These are phyloP conservation scores for Metschnikowia amazonensis DNA, from an alignment of 805 yeast genomes.

Conservation along the genomic window DNA sequence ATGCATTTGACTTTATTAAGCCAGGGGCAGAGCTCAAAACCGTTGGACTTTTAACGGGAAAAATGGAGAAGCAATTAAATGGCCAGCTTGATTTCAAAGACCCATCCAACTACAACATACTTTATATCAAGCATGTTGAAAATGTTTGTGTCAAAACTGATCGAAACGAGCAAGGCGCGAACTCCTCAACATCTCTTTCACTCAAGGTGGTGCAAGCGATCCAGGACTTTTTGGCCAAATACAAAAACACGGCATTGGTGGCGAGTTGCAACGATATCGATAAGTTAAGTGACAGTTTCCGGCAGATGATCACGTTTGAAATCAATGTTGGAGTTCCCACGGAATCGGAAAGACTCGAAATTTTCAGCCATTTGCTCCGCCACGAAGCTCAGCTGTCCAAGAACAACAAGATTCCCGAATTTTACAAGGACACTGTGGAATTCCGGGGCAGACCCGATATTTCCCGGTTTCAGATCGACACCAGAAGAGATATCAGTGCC, in stretches of 20 bases:
- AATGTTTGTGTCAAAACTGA: conserved; percentile 64
- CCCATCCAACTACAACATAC: conserved; percentile 35
- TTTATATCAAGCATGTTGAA: conserved; percentile 72
- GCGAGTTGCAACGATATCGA: conserved; percentile 73
- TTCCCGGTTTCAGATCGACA: conserved; percentile 19
- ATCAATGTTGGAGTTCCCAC: conserved; percentile 71
- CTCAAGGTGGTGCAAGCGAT: conserved; percentile 57
- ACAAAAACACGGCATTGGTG: conserved; percentile 45
- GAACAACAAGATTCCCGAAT: conserved; percentile 15
- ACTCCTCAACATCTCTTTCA: conserved; percentile 40
- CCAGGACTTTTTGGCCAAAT: conserved; percentile 46
- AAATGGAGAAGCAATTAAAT: conserved; percentile 51
- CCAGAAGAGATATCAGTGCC: conserved; percentile 44
- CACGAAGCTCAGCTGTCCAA: conserved; percentile 17
- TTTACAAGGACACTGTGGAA: conserved; percentile 20
- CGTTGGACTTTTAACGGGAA: conserved; percentile 72
- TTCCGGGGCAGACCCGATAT: conserved; percentile 17
- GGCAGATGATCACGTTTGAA: conserved; percentile 74
- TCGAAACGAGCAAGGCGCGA: conserved; percentile 47
- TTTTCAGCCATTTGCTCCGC: conserved; percentile 50
- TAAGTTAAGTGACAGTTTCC: conserved; percentile 57
- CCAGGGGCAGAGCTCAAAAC: conserved; percentile 75
- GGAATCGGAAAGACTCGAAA: conserved; percentile 65
- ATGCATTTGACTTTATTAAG: conserved; percentile 62
- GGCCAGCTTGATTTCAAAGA: conserved; percentile 36